A percentile compares a stretch with the other conserved stretches of the same genome.
phyloP scores from a whole-genome alignment of 345 rosid species.

The Eucalyptus guilfoylei region DNA sequence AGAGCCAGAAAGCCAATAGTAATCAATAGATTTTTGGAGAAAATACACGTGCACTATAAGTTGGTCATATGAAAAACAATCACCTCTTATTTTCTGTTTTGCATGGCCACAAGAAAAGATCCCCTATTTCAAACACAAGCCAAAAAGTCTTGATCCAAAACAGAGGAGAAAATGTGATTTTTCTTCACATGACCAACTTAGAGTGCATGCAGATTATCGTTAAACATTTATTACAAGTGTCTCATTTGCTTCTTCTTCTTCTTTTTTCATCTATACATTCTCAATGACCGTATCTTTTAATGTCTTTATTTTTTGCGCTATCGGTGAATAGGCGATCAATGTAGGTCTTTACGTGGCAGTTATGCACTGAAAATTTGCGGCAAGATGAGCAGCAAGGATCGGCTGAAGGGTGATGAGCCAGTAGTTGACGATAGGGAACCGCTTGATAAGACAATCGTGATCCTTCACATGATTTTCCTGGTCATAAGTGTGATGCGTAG shows the following conservation, averaged over 20 bases:
- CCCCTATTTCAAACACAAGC: no score
- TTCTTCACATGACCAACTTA: neutral
- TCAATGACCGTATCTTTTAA: neutral
- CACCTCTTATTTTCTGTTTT: no score
- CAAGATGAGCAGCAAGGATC: neutral
- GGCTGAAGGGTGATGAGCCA: neutral
- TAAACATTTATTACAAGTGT: neutral
- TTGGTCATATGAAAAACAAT: no score
- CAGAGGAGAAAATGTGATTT: neutral
- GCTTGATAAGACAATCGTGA: neutral
- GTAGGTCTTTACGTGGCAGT: neutral
- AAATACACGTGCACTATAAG: no score
- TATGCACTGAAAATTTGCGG: accelerated
- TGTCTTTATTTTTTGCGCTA: neutral
- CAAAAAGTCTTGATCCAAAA: neutral
- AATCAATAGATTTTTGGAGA: no score
- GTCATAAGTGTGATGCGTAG: neutral
- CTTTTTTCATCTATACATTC: neutral
- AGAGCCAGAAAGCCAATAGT: no score
- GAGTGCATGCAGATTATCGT: neutral
- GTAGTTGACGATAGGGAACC: neutral
- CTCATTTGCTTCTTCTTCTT: neutral
- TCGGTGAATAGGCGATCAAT: neutral
- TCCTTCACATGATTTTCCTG: neutral
- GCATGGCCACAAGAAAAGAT: no score